Conservation (phyloP, 176 grass and related monocot species). For the Puccinellia tenuiflora region DNA sequence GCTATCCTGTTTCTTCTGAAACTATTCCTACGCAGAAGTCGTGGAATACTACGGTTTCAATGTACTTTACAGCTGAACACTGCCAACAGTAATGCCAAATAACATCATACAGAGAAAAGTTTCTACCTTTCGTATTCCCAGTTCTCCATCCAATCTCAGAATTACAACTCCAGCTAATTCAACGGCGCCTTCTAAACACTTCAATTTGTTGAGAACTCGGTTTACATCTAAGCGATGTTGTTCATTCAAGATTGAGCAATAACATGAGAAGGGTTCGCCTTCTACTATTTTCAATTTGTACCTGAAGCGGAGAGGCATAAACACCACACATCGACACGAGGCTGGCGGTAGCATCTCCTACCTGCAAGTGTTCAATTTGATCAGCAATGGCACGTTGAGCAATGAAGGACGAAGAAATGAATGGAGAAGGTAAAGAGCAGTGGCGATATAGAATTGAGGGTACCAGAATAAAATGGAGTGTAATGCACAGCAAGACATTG, state of each 20-base stretch:
- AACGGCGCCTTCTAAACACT: neutral
- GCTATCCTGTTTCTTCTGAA: neutral
- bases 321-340: too few relatives aligned
- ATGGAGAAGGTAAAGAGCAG: neutral
- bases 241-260: neutral
- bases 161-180: neutral
- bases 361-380: neutral
- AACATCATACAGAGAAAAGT: neutral
- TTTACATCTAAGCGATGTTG: neutral
- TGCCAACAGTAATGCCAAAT: neutral
- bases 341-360: neutral
- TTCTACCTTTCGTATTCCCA: neutral
- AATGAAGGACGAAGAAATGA: neutral
- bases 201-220: neutral
- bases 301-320: too few relatives aligned
- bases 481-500: too few relatives aligned
- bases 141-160: neutral
- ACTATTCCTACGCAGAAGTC: neutral
- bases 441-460: too few relatives aligned
- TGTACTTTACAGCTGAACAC: neutral
- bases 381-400: neutral
- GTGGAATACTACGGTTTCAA: neutral
- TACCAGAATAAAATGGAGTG: too few relatives aligned
- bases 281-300: neutral
- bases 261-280: neutral